Percentiles rank a stretch among this genome's conserved stretches.
Evolutionary conservation across 1,284 basidiomycete species (phyloP).

Genomic region (Ustilago shanxiensis): DNA sequence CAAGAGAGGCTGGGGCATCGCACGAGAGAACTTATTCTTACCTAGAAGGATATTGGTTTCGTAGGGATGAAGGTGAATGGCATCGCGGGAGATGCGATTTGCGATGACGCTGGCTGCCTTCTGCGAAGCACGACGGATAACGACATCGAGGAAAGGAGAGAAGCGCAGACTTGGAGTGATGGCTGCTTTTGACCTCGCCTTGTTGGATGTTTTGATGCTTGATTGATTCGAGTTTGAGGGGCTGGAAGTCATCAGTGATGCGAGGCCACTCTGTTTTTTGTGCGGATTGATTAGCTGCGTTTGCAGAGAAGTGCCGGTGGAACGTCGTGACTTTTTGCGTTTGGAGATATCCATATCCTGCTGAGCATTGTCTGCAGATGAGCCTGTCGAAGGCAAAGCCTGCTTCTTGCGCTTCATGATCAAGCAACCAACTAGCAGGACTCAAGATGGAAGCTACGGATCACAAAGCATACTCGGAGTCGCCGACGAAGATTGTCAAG

Average conservation of each 20-base stretch:
- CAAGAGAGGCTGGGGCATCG: background rate
- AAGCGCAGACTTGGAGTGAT: background rate
- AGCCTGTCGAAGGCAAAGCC: background rate
- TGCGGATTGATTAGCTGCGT: background rate
- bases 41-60: constrained; percentile 14
- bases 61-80: constrained; percentile 2
- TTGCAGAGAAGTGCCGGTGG: background rate
- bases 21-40: constrained; percentile 2
- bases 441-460: background rate
- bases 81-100: background rate
- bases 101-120: background rate
- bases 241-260: background rate
- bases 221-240: background rate
- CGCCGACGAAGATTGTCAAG: background rate
- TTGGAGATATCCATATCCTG: background rate
- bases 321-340: background rate
- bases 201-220: no score
- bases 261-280: background rate
- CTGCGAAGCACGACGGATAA: constrained; percentile 6
- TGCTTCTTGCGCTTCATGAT: background rate
- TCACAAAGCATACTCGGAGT: background rate
- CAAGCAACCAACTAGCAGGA: background rate
- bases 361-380: background rate
- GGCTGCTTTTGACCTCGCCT: background rate
- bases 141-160: constrained; percentile 10